Base-by-base conservation (phyloP, 2,329 filamentous ascomycete genomes). In the Cladorrhinum sp. region DNA sequence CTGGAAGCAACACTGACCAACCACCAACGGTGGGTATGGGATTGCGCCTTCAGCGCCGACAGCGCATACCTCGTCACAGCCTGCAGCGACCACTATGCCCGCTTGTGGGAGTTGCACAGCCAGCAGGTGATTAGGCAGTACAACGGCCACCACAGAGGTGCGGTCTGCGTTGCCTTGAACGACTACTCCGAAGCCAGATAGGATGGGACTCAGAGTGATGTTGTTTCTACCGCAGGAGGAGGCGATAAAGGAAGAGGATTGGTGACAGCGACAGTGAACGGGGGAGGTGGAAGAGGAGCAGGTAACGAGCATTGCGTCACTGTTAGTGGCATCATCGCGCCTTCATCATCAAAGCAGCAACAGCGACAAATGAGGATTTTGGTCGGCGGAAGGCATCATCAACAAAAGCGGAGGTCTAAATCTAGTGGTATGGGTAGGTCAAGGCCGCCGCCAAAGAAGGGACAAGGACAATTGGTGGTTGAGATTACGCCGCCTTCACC, bases 11-110 rank as follows among this genome's bases (percentile, higher is more conserved):
- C 92, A 1, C 84, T 97, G 1, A 90, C 90, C 22, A 91, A 90
- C 58, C 93, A 97, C 76, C 93, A 97, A 77, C 87, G 93, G 57
- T 97, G 93, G 93, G 93, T 97, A 1, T 97, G 93, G 93, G 93
- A 97, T 74, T 97, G 93, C 70, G 93, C 93, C 0, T 97, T 97
- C 76, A 93, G 90, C 63, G 93, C 93, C 24, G 93, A 97, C 73
- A 93, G 89, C 32, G 93, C 93, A 0, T 97, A 97, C 71, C 80
- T 97, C 6, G 93, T 97, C 12, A 97, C 93, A 0, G 92, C 93
- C 4, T 96, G 92, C 73, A 93, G 89, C 48, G 93, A 97, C 72
- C 93, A 97, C 74, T 97, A 96, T 72, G 93, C 93, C 1, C 83
- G 93, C 18, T 78, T 97, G 59, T 97, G 93, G 93, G 93, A 97